Conservation (phyloP, 2,329 filamentous ascomycete species). For the Cladosporium halotolerans region DNA sequence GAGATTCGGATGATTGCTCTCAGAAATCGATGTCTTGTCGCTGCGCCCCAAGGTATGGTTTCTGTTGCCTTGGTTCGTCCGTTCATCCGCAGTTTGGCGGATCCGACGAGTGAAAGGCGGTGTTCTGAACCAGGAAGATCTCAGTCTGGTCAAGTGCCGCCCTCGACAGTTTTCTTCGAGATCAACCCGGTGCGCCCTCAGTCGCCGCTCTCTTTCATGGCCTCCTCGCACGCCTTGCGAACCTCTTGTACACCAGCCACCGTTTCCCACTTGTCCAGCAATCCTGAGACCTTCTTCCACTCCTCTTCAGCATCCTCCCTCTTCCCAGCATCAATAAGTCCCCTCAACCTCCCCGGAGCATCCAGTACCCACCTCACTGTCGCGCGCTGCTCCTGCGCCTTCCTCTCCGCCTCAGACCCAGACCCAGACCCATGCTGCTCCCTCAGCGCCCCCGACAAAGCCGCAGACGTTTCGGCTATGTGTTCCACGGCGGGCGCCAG, state of each 20-base stretch:
- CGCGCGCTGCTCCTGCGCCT: constrained; percentile 42
- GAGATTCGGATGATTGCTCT: too few relatives aligned
- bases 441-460: constrained; percentile 35
- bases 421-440: constrained; percentile 15
- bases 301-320: constrained; percentile 53
- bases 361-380: constrained; percentile 58
- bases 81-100: too few relatives aligned
- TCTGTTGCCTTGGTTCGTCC: too few relatives aligned
- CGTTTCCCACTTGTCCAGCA: constrained; percentile 40
- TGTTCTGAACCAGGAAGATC: too few relatives aligned
- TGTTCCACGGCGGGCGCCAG: constrained; percentile 67
- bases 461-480: constrained; percentile 57
- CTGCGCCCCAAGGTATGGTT: too few relatives aligned
- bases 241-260: constrained; percentile 39
- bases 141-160: too few relatives aligned
- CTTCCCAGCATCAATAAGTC: constrained; percentile 54
- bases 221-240: constrained; percentile 31
- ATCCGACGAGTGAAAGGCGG: too few relatives aligned
- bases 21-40: too few relatives aligned
- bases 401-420: constrained; percentile 32
- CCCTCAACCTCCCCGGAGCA: constrained; percentile 53
- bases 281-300: constrained; percentile 37
- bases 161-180: neutral
- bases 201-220: constrained; percentile 3
- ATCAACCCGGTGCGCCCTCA: neutral